Evolutionary conservation across 2,329 filamentous ascomycete species (phyloP), one percentile per base, ranked within the genome.

Genomic region (Diaporthe caulivora): DNA sequence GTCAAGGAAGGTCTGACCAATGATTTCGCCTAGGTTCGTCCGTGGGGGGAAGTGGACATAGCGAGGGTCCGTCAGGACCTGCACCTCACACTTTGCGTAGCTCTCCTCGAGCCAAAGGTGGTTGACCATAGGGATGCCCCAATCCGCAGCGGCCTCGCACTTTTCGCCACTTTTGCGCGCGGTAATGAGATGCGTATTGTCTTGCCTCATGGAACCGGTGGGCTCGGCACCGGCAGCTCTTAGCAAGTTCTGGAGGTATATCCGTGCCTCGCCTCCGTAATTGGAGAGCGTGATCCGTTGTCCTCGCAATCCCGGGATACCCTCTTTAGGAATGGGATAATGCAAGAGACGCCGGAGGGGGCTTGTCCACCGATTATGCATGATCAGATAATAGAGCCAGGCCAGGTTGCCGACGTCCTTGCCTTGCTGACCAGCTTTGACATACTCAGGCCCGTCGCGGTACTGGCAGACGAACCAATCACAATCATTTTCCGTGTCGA

Each of bases 31-130:
- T 8, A 99, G 87, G 80, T 99, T 98, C 2, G 96, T 98, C 72
- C 95, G 90, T 15, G 89, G 88, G 21, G 97, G 97, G 77, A 98
- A 99, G 80, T 95, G 92, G 0, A 90, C 94, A 80, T 97, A 99
- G 76, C 93, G 92, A 11, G 89, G 86, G 68, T 94, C 90, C 5
- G 93, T 93, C 29, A 95, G 84, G 0, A 90, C 90, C 80, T 94
- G 93, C 73, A 93, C 86, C 79, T 93, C 89, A 85, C 95, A 98
- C 80, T 93, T 95, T 1, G 96, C 95, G 80, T 98, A 99, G 82
- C 95, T 97, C 80, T 99, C 97, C 82, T 99, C 97, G 58, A 99
- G 89, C 97, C 97, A 99, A 0, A 99, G 87, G 81, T 99, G 97
- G 81, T 98, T 99, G 78, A 98, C 87, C 78, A 98, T 93, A 72